These are phyloP conservation scores for Podospora pseudocomata DNA, from an alignment of 495 filamentous ascomycete species.

Conservation along the genomic window DNA sequence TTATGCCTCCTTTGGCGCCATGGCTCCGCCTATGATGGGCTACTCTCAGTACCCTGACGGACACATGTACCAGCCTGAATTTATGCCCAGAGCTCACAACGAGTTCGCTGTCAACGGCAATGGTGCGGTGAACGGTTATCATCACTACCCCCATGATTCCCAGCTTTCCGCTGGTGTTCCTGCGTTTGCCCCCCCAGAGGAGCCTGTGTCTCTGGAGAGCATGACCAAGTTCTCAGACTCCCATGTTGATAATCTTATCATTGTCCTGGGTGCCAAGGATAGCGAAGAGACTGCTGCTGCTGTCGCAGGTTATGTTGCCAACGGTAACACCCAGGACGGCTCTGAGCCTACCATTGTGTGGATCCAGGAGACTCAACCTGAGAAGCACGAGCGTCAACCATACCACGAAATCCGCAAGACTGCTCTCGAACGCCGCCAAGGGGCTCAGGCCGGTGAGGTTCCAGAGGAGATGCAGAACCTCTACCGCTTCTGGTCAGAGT, in stretches of 20 bases:
- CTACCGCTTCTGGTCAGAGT: conserved; percentile 78
- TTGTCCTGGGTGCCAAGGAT: conserved; percentile 23
- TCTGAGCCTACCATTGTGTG: conserved; percentile 13
- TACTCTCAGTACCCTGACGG: conserved; percentile 26
- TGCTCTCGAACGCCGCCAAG: conserved; percentile 55
- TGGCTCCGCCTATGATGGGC: conserved; percentile 8
- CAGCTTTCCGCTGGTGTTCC: conserved; percentile 70
- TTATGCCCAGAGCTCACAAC: conserved; percentile 34
- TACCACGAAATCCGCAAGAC: conserved; percentile 55
- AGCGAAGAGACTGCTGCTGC: conserved; percentile 15
- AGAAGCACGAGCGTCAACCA: conserved; percentile 48
- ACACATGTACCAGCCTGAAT: conserved; percentile 26
- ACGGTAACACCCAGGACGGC: background rate
- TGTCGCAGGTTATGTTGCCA: conserved; percentile 20
- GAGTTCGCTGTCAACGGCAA: conserved; percentile 39
- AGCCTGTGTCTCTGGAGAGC: conserved; percentile 41
- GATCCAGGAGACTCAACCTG: conserved; percentile 16
- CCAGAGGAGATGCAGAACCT: conserved; percentile 58
- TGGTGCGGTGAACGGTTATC: conserved; percentile 43
- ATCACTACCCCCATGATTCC: conserved; percentile 45
- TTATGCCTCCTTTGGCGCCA: conserved; percentile 2
- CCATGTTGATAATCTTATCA: conserved; percentile 46
- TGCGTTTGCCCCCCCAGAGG: conserved; percentile 64
- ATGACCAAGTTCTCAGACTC: conserved; percentile 52
- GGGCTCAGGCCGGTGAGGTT: conserved; percentile 44